A percentile compares a stretch with the other conserved stretches of the same genome.
Evolutionary conservation across 345 rosid genomes (phyloP).

Genomic region (Mangifera indica): DNA sequence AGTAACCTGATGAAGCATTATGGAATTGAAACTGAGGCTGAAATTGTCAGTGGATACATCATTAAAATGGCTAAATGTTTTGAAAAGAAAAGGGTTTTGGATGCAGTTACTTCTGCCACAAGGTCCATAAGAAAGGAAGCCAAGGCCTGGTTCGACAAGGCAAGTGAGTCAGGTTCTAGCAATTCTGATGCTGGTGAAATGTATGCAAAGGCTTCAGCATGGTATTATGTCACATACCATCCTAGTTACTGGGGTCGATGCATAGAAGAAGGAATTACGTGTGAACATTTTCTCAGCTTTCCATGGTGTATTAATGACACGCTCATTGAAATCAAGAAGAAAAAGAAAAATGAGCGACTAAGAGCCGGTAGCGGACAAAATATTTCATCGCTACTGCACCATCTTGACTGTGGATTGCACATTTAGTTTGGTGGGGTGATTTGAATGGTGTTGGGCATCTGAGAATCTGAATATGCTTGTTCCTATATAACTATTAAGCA

Average conservation of each 20-base stretch:
- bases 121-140: conserved; percentile 47
- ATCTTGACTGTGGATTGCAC: too few species aligned
- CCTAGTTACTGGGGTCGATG: conserved; percentile 32
- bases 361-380: background rate
- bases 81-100: conserved; percentile 37
- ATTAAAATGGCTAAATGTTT: conserved; percentile 40
- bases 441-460: background rate
- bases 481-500: too few species aligned
- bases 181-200: background rate
- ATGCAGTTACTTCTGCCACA: conserved; percentile 34
- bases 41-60: conserved; percentile 41
- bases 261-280: conserved; percentile 32
- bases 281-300: conserved; percentile 45
- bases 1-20: conserved; percentile 47
- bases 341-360: too few species aligned
- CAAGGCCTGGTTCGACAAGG: conserved; percentile 39
- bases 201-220: conserved; percentile 51
- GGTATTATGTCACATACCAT: conserved; percentile 50
- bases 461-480: too few species aligned
- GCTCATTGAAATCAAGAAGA: conserved; percentile 28
- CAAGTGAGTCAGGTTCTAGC: conserved; percentile 18
- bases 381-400: too few species aligned
- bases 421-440: conserved; percentile 1
- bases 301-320: conserved; percentile 46
- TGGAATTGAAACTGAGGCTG: conserved; percentile 44